Conservation (phyloP, 176 grass and related monocot species). For the Aegilops bicornis region DNA sequence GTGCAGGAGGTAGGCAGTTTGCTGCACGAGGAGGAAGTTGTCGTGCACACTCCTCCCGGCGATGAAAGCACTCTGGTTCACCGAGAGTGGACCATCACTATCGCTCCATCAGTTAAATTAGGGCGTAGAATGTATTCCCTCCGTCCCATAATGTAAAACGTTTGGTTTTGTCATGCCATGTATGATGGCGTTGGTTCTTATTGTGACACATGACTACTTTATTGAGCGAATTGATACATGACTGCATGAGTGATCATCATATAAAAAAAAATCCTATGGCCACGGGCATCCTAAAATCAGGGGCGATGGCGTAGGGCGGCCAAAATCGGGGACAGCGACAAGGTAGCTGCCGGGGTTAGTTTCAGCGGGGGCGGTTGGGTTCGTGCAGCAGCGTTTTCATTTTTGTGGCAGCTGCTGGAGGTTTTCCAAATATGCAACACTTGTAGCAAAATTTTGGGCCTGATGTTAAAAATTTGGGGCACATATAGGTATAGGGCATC, state of each 20-base stretch:
- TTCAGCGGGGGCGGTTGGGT: background rate
- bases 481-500: background rate
- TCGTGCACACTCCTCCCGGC: too few relatives aligned
- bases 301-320: background rate
- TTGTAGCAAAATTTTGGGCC: background rate
- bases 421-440: too few relatives aligned
- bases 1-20: too few relatives aligned
- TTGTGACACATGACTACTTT: background rate
- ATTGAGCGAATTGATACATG: background rate
- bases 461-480: background rate
- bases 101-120: background rate
- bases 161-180: background rate
- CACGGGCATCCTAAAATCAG: background rate
- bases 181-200: background rate
- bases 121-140: background rate
- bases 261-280: too few relatives aligned
- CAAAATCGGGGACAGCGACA: background rate
- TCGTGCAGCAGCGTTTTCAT: background rate
- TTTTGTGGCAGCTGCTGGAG: background rate
- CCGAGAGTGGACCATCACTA: background rate
- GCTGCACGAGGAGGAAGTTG: too few relatives aligned
- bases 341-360: too few relatives aligned
- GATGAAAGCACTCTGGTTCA: too few relatives aligned
- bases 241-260: background rate
- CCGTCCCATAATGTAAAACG: too few relatives aligned